Base-by-base conservation (phyloP, 176 grass and related monocot genomes). In the Elaeis guineensis region DNA sequence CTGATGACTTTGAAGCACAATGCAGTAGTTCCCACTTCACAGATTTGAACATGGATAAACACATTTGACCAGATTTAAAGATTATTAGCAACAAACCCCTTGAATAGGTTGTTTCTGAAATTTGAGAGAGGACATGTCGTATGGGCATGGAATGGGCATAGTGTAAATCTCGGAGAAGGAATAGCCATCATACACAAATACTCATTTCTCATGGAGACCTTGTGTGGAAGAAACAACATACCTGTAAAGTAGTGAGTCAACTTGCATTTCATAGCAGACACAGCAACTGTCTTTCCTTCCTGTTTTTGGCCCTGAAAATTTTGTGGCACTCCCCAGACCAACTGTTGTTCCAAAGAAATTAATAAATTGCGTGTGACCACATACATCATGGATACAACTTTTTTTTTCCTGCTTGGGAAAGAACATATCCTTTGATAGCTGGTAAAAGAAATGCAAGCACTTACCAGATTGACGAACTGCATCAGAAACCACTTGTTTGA, bases 171-270 rank as follows among this genome's bases (percentile, higher is more conserved):
- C 6, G 30, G 30, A 32, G 30, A 32, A 32, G 30, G 30, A 29
- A 5, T 1, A 32, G 30, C 30, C 30, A 32, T 32, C 5, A 32
- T 8, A 32, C 30, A 32, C 8, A 32, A 32, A 32, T 32, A 0
- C 8, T 32, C 30, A 7, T 32, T 32, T 32, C 30, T 32, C 30
- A 32, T 5, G 4, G 30, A 32, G 30, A 6, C 30, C 30, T 32
- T 32, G 30, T 8, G 30, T 32, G 6, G 30, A 26, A 29, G 4
- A 4, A 35, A 14, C 29, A 5, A 55, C 55, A 63, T 89, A 97
- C 87, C 88, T 85, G 75, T 98, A 98, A 62, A 98, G 76, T 58
- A 98, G 76, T 28, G 84, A 98, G 80, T 98, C 81, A 67, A 92
- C 78, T 66, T 92, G 87, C 58, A 69, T 75, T 35, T 61, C 73